Percentiles rank a stretch among this genome's conserved stretches.
These are phyloP conservation scores for Priceomyces carsonii DNA, from an alignment of 805 yeast genomes.

Conservation along the genomic window DNA sequence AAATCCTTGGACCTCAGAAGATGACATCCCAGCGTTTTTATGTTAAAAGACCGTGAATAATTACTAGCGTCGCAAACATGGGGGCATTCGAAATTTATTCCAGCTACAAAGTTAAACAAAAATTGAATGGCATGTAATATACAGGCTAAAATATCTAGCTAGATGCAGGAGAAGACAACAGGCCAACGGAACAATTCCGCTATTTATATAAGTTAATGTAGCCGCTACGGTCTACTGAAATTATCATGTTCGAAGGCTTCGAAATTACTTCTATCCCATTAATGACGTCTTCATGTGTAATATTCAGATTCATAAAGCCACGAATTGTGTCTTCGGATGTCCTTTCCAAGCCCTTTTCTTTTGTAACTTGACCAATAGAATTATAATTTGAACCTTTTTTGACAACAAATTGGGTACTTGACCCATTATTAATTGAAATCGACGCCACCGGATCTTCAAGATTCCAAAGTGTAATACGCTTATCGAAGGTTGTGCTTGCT, in stretches of 20 bases:
- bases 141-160: too few relatives aligned
- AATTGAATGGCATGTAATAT: too few relatives aligned
- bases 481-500: conserved; percentile 28
- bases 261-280: conserved; percentile 47
- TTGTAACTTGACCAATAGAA: neutral
- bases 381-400: neutral
- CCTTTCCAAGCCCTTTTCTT: neutral
- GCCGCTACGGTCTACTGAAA: conserved; percentile 71
- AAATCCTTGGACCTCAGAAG: conserved; percentile 68
- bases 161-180: too few relatives aligned
- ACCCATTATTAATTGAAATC: conserved; percentile 7
- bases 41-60: too few relatives aligned
- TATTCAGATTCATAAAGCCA: neutral
- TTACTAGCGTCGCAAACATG: too few relatives aligned
- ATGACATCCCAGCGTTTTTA: too few relatives aligned
- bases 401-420: neutral
- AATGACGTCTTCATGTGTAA: conserved; percentile 48
- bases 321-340: neutral
- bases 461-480: conserved; percentile 30
- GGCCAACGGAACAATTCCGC: too few relatives aligned
- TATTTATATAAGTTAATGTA: conserved; percentile 57
- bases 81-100: too few relatives aligned
- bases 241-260: conserved; percentile 58
- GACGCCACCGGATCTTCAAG: conserved; percentile 16
- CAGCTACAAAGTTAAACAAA: too few relatives aligned